Evolutionary conservation across 345 rosid species (phyloP).

Genomic region (Salix exigua): DNA sequence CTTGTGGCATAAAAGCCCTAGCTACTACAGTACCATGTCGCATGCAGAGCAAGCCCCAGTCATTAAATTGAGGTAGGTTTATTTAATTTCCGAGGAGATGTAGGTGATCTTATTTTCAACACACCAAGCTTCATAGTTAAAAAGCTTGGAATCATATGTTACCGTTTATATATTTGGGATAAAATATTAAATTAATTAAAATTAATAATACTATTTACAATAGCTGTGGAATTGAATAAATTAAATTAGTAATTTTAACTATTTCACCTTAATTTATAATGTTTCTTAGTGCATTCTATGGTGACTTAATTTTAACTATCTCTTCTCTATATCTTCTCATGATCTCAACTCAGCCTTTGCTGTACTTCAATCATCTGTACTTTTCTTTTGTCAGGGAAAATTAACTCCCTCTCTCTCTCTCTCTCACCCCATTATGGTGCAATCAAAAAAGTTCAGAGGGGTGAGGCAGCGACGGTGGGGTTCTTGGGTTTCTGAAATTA

Average conservation of each 20-base stretch:
- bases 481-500: conserved; percentile 31
- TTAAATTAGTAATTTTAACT: too few species aligned
- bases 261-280: too few species aligned
- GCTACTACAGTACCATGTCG: neutral
- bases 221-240: too few species aligned
- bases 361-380: neutral
- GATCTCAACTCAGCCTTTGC: neutral
- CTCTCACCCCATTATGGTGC: conserved; percentile 12
- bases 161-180: too few species aligned
- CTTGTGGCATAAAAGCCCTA: neutral
- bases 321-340: neutral
- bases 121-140: neutral
- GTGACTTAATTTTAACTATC: neutral
- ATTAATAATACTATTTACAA: too few species aligned
- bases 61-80: neutral
- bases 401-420: neutral
- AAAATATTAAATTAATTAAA: too few species aligned
- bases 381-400: neutral
- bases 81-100: neutral
- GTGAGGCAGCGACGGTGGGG: conserved; percentile 35
- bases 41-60: neutral
- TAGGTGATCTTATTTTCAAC: neutral
- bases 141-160: too few species aligned
- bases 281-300: too few species aligned
- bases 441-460: conserved; percentile 30